These are phyloP conservation scores for Kazachstania taianensis DNA, from an alignment of 805 yeast species.

Conservation along the genomic window DNA sequence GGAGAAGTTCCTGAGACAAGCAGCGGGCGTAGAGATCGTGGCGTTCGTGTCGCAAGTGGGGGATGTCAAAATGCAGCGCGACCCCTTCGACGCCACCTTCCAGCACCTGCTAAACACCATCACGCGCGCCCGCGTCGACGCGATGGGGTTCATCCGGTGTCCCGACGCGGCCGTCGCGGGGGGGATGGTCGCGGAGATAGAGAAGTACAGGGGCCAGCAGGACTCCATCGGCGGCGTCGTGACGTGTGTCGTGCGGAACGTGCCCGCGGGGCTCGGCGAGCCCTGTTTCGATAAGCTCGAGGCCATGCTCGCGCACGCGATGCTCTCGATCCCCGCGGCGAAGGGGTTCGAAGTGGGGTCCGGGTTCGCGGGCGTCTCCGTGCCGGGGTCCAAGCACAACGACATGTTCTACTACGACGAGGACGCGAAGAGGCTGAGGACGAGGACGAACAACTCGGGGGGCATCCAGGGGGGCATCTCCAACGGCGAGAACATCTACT, in stretches of 20 bases:
- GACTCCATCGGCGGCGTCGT: slow-evolving; percentile 98
- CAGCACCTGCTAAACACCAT: slow-evolving; percentile 58
- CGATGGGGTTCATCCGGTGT: slow-evolving; percentile 84
- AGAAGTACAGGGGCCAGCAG: slow-evolving; percentile 69
- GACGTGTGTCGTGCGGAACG: slow-evolving; percentile 90
- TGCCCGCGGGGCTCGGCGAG: slow-evolving; percentile 95
- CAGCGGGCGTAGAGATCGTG: slow-evolving; percentile 81
- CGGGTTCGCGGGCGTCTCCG: slow-evolving; percentile 80
- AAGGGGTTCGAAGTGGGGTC: slow-evolving; percentile 98
- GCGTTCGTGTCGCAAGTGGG: slow-evolving; percentile 97
- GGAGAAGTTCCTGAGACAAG: slow-evolving; percentile 72
- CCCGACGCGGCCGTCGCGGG: slow-evolving; percentile 68
- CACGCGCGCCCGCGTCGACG: slow-evolving; percentile 83
- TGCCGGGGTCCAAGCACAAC: slow-evolving; percentile 91
- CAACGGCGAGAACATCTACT: slow-evolving; percentile 91
- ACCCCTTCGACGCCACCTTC: slow-evolving; percentile 55
- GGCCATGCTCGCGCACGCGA: slow-evolving; percentile 92
- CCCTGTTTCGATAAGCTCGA: slow-evolving; percentile 96
- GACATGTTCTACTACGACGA: slow-evolving; percentile 69
- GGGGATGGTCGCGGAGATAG: slow-evolving; percentile 78
- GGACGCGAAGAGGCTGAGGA: slow-evolving; percentile 56
- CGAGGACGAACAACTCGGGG: slow-evolving; percentile 86
- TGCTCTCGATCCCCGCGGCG: slow-evolving; percentile 95
- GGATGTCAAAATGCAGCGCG: slow-evolving; percentile 62
- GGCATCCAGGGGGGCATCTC: slow-evolving; percentile 98